Base-by-base conservation (phyloP, 1,284 basidiomycete species). In the Meira miltonrushii region DNA sequence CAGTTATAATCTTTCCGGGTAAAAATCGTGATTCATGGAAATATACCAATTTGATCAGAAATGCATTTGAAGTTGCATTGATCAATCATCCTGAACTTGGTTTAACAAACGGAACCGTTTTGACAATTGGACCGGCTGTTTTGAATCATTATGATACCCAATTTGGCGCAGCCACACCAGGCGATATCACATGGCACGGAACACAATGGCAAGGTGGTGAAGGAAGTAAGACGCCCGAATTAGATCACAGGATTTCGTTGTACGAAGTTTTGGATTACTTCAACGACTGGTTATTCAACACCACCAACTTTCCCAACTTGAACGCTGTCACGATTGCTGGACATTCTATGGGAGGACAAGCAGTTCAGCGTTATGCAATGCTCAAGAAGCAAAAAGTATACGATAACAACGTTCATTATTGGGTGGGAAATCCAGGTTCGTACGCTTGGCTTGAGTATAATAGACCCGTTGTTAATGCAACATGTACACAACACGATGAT, bases 21-120 rank as follows among this genome's bases (percentile, higher is more conserved):
- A 75, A 72, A 59, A 66, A 71, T 19, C 48, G 74, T 13, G 71
- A 78, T 52, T 67, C 62, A 23, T 78, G 74, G 74, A 69, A 69
- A 54, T 71, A 71, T 54, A 69, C 68, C 39, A 67, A 64, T 47
- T 58, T 71, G 10, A 50, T 74, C 9, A 62, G 71, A 43, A 71
- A 75, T 43, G 68, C 71, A 4, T 39, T 61, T 10, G 37, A 21
- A 4, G 44, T 65, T 1, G 55, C 64, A 7, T 55, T 55, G 0
- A 43, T 44, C 9, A 53, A 62, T 21, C n/a, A 13, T n/a, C 39
- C 58, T 28, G 51, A 62, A 2, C 28, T 50, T 12, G 10, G 23
- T 19, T n/a, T 59, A 17, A 38, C 13, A 10, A 11, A n/a, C 37
- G 63, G 65, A 23, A 37, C 61, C 8, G 68, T 78, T 17, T 53